Evolutionary conservation across 2,329 filamentous ascomycete genomes (phyloP).

Genomic region (Xylariaceae sp.): DNA sequence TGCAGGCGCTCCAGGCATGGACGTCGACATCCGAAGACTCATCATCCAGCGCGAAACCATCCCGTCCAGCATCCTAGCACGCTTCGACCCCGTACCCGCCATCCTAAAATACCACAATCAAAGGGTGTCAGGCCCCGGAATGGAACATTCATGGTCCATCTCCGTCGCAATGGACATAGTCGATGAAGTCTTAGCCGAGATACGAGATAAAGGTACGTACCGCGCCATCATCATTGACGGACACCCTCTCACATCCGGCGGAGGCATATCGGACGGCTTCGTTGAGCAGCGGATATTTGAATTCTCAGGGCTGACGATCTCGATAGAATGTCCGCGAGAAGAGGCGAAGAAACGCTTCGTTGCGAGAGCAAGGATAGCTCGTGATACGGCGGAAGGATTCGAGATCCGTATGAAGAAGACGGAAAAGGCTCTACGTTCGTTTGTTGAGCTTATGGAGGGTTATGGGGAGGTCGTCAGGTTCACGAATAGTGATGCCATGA

Average conservation of each 20-base stretch:
- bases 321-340: conserved; percentile 3
- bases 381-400: background rate
- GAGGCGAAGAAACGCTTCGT: conserved; percentile 3
- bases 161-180: conserved; percentile 1
- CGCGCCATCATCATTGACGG: conserved; percentile 10
- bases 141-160: background rate
- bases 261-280: background rate
- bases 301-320: conserved; percentile 8
- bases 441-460: conserved; percentile 4
- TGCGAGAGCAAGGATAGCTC: background rate
- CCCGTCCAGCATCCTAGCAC: background rate
- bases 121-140: background rate
- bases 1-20: background rate
- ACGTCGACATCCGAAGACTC: background rate
- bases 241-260: background rate
- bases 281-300: background rate
- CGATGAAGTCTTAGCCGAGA: background rate
- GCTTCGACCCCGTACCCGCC: background rate
- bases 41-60: background rate
- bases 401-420: conserved; percentile 1
- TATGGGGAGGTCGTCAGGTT: conserved; percentile 3
- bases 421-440: background rate
- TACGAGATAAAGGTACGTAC: background rate
- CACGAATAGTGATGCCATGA: background rate
- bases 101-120: conserved; percentile 5